Evolutionary conservation across 352 stramenopile species (phyloP), one percentile per base, ranked within the genome.

Genomic region (Thalassiosira hispida): DNA sequence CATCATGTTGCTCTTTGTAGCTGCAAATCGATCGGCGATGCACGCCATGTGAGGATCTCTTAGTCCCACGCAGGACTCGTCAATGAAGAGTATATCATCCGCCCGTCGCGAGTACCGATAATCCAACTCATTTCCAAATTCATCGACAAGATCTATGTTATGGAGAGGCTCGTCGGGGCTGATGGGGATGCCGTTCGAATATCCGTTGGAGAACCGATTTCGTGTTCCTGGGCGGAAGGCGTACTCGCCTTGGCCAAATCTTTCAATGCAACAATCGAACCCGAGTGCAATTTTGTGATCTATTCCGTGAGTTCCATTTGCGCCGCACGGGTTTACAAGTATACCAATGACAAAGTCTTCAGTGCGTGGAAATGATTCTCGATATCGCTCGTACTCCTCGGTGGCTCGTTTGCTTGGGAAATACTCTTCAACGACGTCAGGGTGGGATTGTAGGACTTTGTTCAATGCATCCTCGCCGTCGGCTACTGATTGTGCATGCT

Each of bases 41-140:
- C 88, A 93, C 16, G 72, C 70, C n/a, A 71, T 66, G 38, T 90
- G 72, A 35, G 86, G 84, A 51, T 86, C 69, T 55, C 79, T 59
- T 18, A 85, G 55, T 6, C 69, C 74, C 23, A 42, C 56, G 52
- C 88, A 93, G 25, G 51, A 73, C 14, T 91, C 83, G 38, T 90
- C 86, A 56, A 92, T 81, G 18, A 78, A 73, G 18, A 88, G 72
- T 75, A 92, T 77, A 59, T 93, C 88, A 74, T 91, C 84, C 9
- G 84, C 71, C 1, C 87, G 62, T 38, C 88, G 62, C 38, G 79
- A 90, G 29, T 88, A 66, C 51, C 44, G 44, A 42, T 68, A 75
- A 20, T 79, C 44, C 7, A 91, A 62, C 9, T 47, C 23, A 44
- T 81, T 73, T 23, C 80, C 73, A 44, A 69, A 67, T 42, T 79